Evolutionary conservation across 2,329 filamentous ascomycete genomes (phyloP), one percentile per base, ranked within the genome.

Genomic region (Calonectria hawksworthii): DNA sequence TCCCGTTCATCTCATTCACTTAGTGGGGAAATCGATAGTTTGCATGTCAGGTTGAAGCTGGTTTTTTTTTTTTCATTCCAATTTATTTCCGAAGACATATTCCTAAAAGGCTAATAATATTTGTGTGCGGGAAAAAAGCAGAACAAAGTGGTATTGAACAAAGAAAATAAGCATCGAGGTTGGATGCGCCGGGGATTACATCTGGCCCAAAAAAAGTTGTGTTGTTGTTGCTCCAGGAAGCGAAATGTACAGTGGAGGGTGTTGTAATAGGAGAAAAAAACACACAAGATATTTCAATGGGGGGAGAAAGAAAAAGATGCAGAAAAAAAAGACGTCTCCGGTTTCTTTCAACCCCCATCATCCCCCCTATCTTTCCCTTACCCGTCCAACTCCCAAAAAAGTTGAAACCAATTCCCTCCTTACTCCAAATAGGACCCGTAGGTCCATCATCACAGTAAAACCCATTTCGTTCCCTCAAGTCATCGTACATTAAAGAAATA

Each of bases 361-460:
- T 68, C 66, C 73, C 50, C 67, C 76, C 8, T n/a, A n/a, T n/a
- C 28, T 30, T 28, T 52, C 34, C 32, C 47, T 30, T 64, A 23
- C 9, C 56, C 59, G 18, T 73, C 72, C 65, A 52, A 65, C 71
- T 68, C 75, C 72, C 32, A 59, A 63, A 70, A 70, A 76, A 70
- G 67, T 54, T 50, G 70, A 76, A 74, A 73, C 75, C 75, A 76
- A 74, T 70, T 44, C 74, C 71, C 34, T 32, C 41, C 74, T 54
- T 74, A 80, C 79, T 80, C 79, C 78, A 76, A 50, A 69, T 70
- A 65, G 69, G 73, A 51, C 63, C 68, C 64, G 73, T 50, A 50
- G 67, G 73, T 68, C n/a, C n/a, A 50, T 61, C 52, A 34, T 70
- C 65, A 72, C 74, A 71, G 68, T 63, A 44, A 73, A 38, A 63